phyloP scores from a whole-genome alignment of 2,329 filamentous ascomycete species.

The Stemphylium vesicarium region DNA sequence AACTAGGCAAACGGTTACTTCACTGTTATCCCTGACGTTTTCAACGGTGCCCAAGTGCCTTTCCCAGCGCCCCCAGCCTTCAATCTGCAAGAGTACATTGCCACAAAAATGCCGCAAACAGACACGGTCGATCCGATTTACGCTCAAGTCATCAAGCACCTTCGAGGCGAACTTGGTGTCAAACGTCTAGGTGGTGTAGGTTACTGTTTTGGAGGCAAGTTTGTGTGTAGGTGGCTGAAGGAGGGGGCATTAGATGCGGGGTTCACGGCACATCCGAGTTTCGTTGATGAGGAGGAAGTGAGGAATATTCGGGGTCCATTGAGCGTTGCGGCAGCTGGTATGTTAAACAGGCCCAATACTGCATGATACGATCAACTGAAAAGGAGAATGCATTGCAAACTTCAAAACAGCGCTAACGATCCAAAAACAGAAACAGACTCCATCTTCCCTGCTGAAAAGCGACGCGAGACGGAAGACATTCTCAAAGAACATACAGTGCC shows the following conservation, averaged over 20 bases:
- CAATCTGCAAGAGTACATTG: conserved; percentile 59
- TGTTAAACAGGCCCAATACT: not conserved
- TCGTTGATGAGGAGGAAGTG: conserved; percentile 69
- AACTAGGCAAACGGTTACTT: conserved; percentile 66
- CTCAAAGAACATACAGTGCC: conserved; percentile 60
- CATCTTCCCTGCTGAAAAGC: conserved; percentile 64
- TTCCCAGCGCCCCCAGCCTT: conserved; percentile 60
- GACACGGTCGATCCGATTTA: conserved; percentile 61
- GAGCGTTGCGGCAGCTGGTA: conserved; percentile 67
- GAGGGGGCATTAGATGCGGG: conserved; percentile 67
- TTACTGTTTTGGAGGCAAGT: conserved; percentile 75
- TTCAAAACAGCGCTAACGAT: not conserved
- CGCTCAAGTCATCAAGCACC: conserved; percentile 61
- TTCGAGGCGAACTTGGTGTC: conserved; percentile 60
- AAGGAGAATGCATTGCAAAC: not conserved
- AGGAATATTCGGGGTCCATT: conserved; percentile 62
- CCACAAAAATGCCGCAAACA: conserved; percentile 45
- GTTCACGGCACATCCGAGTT: conserved; percentile 78
- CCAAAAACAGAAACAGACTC: conserved; percentile 60
- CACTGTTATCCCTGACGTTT: conserved; percentile 72
- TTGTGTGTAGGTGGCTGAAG: conserved; percentile 67
- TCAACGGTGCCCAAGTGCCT: conserved; percentile 68
- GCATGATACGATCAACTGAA: too few relatives aligned
- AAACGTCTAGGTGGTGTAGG: conserved; percentile 70
- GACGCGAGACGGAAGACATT: conserved; percentile 65